Percentiles rank a stretch among this genome's conserved stretches.
phyloP scores from a whole-genome alignment of 768 basidiomycete species.

The Termitomyces bulborhizus region DNA sequence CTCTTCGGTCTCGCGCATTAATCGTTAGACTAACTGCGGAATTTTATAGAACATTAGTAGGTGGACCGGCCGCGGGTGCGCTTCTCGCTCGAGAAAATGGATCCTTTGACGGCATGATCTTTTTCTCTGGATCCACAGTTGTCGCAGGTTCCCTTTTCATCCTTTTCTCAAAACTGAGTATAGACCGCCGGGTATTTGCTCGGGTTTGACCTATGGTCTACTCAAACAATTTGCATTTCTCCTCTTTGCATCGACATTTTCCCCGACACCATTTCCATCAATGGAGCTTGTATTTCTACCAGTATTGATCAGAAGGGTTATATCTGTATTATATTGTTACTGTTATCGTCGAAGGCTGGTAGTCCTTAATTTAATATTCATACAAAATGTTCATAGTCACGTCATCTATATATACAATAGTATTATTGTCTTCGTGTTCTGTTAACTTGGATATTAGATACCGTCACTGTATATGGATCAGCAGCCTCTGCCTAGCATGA shows the following conservation, averaged over 20 bases:
- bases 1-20: background rate
- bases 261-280: background rate
- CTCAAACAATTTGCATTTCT: background rate
- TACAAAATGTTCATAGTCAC: background rate
- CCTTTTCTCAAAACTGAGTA: conserved; percentile 40
- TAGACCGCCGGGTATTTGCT: conserved; percentile 35
- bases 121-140: conserved; percentile 53
- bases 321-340: background rate
- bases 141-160: conserved; percentile 56
- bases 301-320: background rate
- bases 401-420: background rate
- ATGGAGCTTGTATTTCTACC: conserved; percentile 2
- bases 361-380: background rate
- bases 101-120: conserved; percentile 44
- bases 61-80: conserved; percentile 59
- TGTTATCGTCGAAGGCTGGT: background rate
- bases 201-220: conserved; percentile 23
- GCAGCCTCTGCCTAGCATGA: background rate
- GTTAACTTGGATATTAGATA: background rate
- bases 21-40: background rate
- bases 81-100: conserved; percentile 42
- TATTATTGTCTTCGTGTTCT: background rate
- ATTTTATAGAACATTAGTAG: conserved; percentile 53
- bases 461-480: background rate
- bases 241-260: background rate